A percentile compares a stretch with the other conserved stretches of the same genome.
Conservation (phyloP, 352 stramenopile species). For the Poterioochromonas sp. region DNA sequence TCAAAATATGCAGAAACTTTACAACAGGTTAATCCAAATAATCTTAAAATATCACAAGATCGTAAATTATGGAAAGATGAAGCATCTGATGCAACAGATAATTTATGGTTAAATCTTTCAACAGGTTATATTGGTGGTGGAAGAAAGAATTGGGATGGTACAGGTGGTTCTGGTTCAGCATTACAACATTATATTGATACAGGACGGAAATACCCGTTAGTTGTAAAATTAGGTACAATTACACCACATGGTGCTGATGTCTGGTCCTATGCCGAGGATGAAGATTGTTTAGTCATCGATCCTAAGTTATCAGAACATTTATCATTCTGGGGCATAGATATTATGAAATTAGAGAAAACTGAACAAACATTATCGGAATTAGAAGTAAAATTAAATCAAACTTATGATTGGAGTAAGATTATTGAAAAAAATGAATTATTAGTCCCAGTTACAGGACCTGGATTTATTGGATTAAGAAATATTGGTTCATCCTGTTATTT, state of each 20-base stretch:
- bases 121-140: constrained; percentile 63
- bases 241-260: constrained; percentile 87
- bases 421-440: constrained; percentile 90
- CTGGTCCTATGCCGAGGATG: constrained; percentile 92
- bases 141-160: constrained; percentile 90
- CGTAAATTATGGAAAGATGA: constrained; percentile 71
- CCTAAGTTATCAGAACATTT: constrained; percentile 79
- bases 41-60: constrained; percentile 54
- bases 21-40: constrained; percentile 57
- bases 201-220: constrained; percentile 79
- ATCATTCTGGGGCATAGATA: constrained; percentile 86
- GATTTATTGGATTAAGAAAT: constrained; percentile 92
- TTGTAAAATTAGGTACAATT: constrained; percentile 96
- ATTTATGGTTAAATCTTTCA: constrained; percentile 98
- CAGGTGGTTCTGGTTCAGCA: constrained; percentile 85
- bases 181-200: constrained; percentile 89
- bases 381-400: constrained; percentile 91
- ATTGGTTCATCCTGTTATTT: constrained; percentile 99
- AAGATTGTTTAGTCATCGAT: constrained; percentile 76
- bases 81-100: constrained; percentile 86
- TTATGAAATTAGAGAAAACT: constrained; percentile 85
- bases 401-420: constrained; percentile 88
- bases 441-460: constrained; percentile 66
- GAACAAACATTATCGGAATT: constrained; percentile 97
- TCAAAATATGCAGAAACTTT: constrained; percentile 63